Base-by-base conservation (phyloP, 1,284 basidiomycete species). In the Ustilago hordei region DNA sequence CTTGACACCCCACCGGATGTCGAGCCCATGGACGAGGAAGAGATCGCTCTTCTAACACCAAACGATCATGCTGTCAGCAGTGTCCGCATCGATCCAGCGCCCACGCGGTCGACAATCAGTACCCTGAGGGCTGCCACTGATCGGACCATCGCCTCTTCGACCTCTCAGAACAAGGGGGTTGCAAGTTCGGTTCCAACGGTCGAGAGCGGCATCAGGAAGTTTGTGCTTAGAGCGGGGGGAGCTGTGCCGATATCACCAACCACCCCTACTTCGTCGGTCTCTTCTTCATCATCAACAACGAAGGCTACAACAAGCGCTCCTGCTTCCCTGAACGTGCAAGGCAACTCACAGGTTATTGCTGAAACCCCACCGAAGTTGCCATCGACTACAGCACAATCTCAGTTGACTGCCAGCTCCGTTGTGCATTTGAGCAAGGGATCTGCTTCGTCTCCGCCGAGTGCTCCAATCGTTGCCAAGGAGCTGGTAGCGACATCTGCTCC, bases 131-230 rank as follows among this genome's bases (percentile, higher is more conserved):
- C 45, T 13, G 32, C 34, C 39, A 13, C 32, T 1, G 5, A n/a
- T 32, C 17, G 41, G 1, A 4, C 39, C 41, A 35, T 45, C 39
- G 28, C 23, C 3, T 34, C 28, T n/a, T 32, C 41, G 48, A 13
- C 28, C 5, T 28, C 23, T 12, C 13, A 4, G 48, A 12, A 31
- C n/a, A 7, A 28, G 13, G 31, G 28, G 28, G 48, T 17, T 28
- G n/a, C 12, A 5, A 8, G 11, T 12, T 54, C 48, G 31, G 15
- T 17, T 9, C 64, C 58, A 13, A 64, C 70, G 15, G 61, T 67
- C 32, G 61, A 61, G n/a, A 56, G 53, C 35, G 70, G 70, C 8
- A 67, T 72, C 57, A 50, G 64, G 15, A 62, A 64, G 15, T 75
- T 66, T 45, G 57, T 67, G 23, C 54, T 67, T 15, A 60, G 70